phyloP scores from a whole-genome alignment of 805 yeast species.

The Hagleromyces aurorensis region DNA sequence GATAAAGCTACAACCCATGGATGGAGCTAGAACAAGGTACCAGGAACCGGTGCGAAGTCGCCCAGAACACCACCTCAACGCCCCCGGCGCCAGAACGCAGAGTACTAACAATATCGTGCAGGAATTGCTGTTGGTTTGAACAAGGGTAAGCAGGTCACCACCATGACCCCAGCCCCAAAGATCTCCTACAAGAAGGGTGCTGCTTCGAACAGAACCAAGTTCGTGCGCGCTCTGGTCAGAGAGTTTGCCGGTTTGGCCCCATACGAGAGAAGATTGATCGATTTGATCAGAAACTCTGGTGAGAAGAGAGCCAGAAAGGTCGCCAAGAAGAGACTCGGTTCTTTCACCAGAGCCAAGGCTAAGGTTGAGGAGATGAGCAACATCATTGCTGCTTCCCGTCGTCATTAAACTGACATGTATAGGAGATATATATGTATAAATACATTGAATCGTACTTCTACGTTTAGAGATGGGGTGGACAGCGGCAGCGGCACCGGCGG shows the following conservation, averaged over 20 bases:
- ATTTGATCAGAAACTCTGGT: conserved; percentile 99
- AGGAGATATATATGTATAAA: no score
- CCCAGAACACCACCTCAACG: no score
- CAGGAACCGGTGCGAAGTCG: no score
- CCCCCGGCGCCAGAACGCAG: no score
- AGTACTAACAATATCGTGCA: conserved; percentile 37
- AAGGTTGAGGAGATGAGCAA: conserved; percentile 98
- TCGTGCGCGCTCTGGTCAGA: conserved; percentile 90
- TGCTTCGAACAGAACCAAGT: conserved; percentile 87
- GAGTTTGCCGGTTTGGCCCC: conserved; percentile 99
- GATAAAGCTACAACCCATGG: no score
- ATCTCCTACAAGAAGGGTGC: conserved; percentile 96
- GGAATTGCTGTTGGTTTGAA: conserved; percentile 97
- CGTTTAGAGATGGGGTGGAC: no score
- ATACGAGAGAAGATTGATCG: conserved; percentile 99
- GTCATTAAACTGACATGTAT: conserved; percentile 50
- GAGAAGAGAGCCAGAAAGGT: conserved; percentile 99
- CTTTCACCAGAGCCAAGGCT: conserved; percentile 98
- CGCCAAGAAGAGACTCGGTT: conserved; percentile 99
- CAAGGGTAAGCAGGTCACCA: conserved; percentile 97
- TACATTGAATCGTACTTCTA: no score
- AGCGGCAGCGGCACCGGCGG: conserved; percentile 1
- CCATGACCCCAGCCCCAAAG: conserved; percentile 78
- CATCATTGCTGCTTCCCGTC: conserved; percentile 95
- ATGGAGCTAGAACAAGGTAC: no score